Evolutionary conservation across 2,329 filamentous ascomycete genomes (phyloP), one percentile per base, ranked within the genome.

Genomic region (Metarhizium anisopliae): DNA sequence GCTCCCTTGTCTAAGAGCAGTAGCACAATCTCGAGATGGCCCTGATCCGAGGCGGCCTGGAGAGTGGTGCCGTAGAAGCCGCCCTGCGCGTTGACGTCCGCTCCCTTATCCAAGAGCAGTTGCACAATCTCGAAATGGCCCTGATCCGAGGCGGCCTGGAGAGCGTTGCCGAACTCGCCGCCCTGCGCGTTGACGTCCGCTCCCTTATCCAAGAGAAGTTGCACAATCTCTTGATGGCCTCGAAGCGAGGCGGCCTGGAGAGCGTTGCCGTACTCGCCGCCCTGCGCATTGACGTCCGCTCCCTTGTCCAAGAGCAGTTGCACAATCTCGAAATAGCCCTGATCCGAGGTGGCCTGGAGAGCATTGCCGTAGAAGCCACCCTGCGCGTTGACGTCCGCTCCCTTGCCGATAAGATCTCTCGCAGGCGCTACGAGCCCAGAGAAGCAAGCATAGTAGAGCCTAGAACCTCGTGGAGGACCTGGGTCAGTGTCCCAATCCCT

Each of bases 371-470:
- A 52, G 0, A 0, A 0, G n/a, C 50, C 50, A 18, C 50, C 51
- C 13, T 32, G 52, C 40, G 42, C 42, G 52, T 45, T 45, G 40
- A 54, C 32, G 18, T 54, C 42, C 29, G 42, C 40, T 40, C 52
- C 42, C 40, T 47, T 36, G 42, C 8, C 42, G 2, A 58, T 51
- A 29, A 61, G 56, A 55, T 32, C 20, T 56, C 52, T 38, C 50
- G 47, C 55, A 29, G 25, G 36, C 47, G 2, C 50, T 40, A 13
- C 8, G 16, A 63, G 59, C 1, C 57, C 57, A 35, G 25, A 20
- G 6, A 57, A 8, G 42, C 56, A 61, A 36, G 58, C 57, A 54
- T 59, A 59, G 50, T 60, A 63, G 4, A 61, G 52, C 5, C 49
- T 49, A 4, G 54, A 59, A 20, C 45, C 53, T 51, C 25, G 10